Base-by-base conservation (phyloP, 23 red algal species). In the Agarophyton chilense region DNA sequence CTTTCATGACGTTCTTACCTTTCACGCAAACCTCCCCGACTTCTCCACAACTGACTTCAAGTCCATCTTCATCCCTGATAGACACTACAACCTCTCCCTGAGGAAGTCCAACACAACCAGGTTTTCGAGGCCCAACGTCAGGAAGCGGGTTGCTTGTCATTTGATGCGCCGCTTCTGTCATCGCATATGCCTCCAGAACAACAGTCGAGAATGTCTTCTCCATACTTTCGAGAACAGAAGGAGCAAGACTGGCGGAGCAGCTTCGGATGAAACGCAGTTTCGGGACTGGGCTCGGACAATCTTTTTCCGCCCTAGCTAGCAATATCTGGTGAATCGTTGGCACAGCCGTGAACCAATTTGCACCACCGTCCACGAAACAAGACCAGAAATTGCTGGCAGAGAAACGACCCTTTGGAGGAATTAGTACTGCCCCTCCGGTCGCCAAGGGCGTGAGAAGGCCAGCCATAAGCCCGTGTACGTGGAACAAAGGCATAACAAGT, bases 261-360 rank as follows among this genome's bases (percentile, higher is more conserved):
- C 76, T 84, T 35, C 95, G 71, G 53, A 97, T 97, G 53, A 94
- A 97, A 18, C 95, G 79, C 22, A 97, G 72, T 13, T 73, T 82
- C 17, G 86, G 94, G 18, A 76, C 22, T 34, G 75, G 66, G 13
- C 84, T 36, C 4, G 85, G 77, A 65, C 75, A 94, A 38, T 97
- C 90, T 42, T 82, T 79, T 52, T 93, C 89, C 38, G 95, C 91
- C 38, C 95, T 67, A 21, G 89, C 67, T 31, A 97, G 83, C 18
- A 97, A 75, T 45, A 97, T 92, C 53, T 97, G 95, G 34, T 97
- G 95, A 73, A 97, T 97, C 9, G 95, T 97, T 0, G 95, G 95
- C 10, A 97, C 95, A 2, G 95, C 95, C 2, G 95, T 97, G 62
- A 94, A 97, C 95, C 95, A 97, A 9, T 90, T 97, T 11, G 86